Evolutionary conservation across 169 alveolate genomes (phyloP).

Genomic region (Eimeria brunetti): DNA sequence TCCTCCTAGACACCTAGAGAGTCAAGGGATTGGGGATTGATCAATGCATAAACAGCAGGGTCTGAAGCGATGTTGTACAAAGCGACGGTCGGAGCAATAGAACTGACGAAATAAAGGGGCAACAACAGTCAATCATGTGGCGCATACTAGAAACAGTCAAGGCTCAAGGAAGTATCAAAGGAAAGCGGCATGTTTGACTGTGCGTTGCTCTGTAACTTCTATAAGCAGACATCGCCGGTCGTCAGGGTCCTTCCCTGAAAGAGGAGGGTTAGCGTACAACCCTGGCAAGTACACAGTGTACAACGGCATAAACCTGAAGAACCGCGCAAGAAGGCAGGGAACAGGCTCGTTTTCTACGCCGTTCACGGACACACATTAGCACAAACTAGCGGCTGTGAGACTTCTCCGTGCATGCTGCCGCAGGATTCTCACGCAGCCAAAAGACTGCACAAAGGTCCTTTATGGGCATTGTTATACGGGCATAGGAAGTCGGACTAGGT

Average conservation of each 20-base stretch:
- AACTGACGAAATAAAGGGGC: not conserved
- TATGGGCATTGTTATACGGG: not conserved
- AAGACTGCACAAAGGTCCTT: not conserved
- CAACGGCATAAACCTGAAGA: slow-evolving; percentile 35
- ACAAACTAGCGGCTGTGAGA: not conserved
- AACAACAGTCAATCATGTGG: not conserved
- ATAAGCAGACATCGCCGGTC: slow-evolving; percentile 38
- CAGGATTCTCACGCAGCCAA: not conserved
- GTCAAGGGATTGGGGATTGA: not conserved
- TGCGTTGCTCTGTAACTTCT: slow-evolving; percentile 42
- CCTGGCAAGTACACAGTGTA: slow-evolving; percentile 47
- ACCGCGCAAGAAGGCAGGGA: not conserved
- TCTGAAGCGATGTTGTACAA: not conserved
- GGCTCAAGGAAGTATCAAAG: not conserved
- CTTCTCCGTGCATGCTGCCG: not conserved
- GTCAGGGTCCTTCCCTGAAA: slow-evolving; percentile 12
- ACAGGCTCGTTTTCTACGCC: not conserved
- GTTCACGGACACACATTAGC: not conserved
- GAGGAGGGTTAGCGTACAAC: slow-evolving; percentile 53
- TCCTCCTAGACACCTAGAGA: not conserved
- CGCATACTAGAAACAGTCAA: not conserved
- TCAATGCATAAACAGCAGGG: not conserved
- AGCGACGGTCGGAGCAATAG: not conserved
- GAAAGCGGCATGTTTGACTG: slow-evolving; percentile 20
- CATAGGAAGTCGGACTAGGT: not conserved